Base-by-base conservation (phyloP, 2,329 filamentous ascomycete genomes). In the Beauveria asiatica region DNA sequence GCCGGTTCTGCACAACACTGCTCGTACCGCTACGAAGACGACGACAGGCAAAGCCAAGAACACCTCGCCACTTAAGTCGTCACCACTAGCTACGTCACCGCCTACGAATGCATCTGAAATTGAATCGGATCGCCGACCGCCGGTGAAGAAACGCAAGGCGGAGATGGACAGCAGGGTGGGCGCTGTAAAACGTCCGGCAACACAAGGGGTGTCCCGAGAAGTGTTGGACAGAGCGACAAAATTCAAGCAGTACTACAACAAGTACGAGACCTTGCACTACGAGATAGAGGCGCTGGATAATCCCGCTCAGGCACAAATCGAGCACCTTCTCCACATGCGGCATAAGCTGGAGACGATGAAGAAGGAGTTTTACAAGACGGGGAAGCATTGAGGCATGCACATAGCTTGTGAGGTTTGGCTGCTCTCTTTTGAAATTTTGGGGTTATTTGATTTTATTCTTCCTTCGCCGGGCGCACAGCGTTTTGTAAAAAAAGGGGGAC, bases 101-200 rank as follows among this genome's bases (percentile, higher is more conserved):
- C 84, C 84, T 0, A 86, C 84, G 8, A 87, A 86, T 63, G 84
- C 83, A 1, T 86, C 83, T 1, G 84, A 87, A 61, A 72, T 86
- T 42, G 83, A 85, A 33, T 74, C 78, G 64, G 65, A 74, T 49
- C 64, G 70, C 54, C 63, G 65, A 17, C 44, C n/a, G 21, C 42
- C 33, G 3, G 55, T 59, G 16, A 78, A 76, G 70, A 81, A 81
- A 69, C 77, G 79, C 59, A 80, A 77, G 65, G 68, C 68, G 44
- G 66, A 66, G 8, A 58, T 64, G n/a, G 59, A 66, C 17, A 64
- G 64, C 25, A 69, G 61, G 49, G 52, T 57, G 57, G 65, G 49
- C 48, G 49, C 66, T 62, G 62, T 64, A 51, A 78, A 78, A 70
- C 73, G 74, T 44, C 70, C 72, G 54, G 56, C 56, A 11, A 39